Percentiles rank a stretch among this genome's conserved stretches.
phyloP scores from a whole-genome alignment of 1,139 yeast species.

The Geotrichum klebahnii region DNA sequence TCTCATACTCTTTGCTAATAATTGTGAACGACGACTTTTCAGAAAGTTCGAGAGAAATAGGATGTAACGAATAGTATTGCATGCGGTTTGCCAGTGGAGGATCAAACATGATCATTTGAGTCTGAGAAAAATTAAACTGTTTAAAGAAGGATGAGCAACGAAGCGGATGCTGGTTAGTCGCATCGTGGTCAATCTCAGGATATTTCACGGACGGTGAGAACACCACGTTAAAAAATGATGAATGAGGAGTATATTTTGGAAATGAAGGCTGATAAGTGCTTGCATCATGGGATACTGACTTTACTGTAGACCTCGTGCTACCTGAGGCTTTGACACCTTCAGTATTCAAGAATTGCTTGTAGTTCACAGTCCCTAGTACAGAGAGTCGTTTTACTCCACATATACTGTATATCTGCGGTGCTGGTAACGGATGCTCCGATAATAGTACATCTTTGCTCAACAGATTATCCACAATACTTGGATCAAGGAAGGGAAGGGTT shows the following conservation, averaged over 20 bases:
- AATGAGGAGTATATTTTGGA: constrained; percentile 14
- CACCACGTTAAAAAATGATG: constrained; percentile 18
- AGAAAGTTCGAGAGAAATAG: constrained; percentile 62
- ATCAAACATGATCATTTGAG: constrained; percentile 54
- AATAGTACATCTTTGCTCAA: constrained; percentile 33
- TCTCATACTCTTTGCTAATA: constrained; percentile 35
- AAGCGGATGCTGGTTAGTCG: constrained; percentile 9
- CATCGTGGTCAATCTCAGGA: constrained; percentile 12
- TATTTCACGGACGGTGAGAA: constrained; percentile 7
- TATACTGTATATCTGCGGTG: constrained; percentile 31
- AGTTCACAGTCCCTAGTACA: constrained; percentile 33
- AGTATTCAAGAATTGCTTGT: not conserved
- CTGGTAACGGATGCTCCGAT: constrained; percentile 27
- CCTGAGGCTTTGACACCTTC: not conserved
- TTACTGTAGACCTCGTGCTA: not conserved
- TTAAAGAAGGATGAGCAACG: constrained; percentile 12
- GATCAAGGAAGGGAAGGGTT: constrained; percentile 34
- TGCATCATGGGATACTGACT: not conserved
- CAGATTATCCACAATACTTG: constrained; percentile 31
- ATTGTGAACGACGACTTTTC: constrained; percentile 35
- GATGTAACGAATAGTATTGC: constrained; percentile 75
- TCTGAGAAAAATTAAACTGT: constrained; percentile 22
- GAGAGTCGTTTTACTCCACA: constrained; percentile 33
- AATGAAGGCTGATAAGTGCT: constrained; percentile 4
- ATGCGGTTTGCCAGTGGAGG: constrained; percentile 71